Conservation (phyloP, 371 early-diverging fungal genomes). For the Rhizomucor miehei region DNA sequence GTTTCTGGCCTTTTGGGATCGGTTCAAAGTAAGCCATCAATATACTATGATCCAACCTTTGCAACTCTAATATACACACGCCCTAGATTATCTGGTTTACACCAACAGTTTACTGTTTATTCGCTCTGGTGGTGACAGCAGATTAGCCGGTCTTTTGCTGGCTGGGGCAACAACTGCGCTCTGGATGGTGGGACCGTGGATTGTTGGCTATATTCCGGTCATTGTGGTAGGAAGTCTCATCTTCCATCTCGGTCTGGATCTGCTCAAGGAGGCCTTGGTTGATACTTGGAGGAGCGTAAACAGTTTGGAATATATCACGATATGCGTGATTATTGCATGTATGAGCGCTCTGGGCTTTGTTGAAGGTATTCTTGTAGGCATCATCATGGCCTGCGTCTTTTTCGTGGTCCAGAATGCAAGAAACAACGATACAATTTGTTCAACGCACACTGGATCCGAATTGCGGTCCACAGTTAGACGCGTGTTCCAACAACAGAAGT, state of each 20-base stretch:
- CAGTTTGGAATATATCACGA: conserved; percentile 85
- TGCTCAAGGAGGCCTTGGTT: conserved; percentile 83
- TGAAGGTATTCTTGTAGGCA: conserved; percentile 91
- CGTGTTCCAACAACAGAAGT: conserved; percentile 83
- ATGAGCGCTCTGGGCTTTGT: conserved; percentile 92
- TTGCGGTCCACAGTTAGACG: conserved; percentile 88
- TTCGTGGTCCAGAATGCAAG: conserved; percentile 88
- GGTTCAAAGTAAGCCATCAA: conserved; percentile 70
- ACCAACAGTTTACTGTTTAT: conserved; percentile 91
- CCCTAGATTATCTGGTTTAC: conserved; percentile 78
- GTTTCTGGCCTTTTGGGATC: conserved; percentile 75
- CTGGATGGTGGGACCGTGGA: conserved; percentile 82
- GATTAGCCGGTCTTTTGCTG: conserved; percentile 84
- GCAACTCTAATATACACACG: not conserved
- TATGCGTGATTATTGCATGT: conserved; percentile 75
- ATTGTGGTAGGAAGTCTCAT: conserved; percentile 92
- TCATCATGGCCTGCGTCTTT: conserved; percentile 90
- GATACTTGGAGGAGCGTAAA: conserved; percentile 88
- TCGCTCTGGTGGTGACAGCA: conserved; percentile 86
- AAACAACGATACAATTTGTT: conserved; percentile 71
- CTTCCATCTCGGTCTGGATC: conserved; percentile 92
- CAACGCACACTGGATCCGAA: conserved; percentile 73
- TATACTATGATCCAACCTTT: not conserved
- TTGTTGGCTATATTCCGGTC: conserved; percentile 90
- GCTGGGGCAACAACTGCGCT: conserved; percentile 72